A percentile compares a stretch with the other conserved stretches of the same genome.
Conservation (phyloP, 1,284 basidiomycete genomes). For the Ceratobasidium papillatum region DNA sequence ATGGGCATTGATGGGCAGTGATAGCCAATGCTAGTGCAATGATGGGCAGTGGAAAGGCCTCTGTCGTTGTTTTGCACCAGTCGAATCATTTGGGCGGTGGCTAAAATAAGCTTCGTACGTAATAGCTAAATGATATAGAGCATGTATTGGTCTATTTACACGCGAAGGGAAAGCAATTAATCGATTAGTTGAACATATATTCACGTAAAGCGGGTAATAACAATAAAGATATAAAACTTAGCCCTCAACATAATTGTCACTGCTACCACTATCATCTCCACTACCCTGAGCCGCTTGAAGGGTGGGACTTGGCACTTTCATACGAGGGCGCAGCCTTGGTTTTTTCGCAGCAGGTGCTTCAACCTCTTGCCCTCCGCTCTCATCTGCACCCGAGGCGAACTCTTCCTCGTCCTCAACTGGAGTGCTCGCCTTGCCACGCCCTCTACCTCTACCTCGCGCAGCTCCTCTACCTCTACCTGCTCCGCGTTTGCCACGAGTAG, state of each 20-base stretch:
- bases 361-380: not conserved
- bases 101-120: too few relatives aligned
- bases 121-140: too few relatives aligned
- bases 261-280: conserved; percentile 5
- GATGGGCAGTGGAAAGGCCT: too few relatives aligned
- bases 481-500: conserved; percentile 13
- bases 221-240: not conserved
- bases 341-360: conserved; percentile 20
- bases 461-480: conserved; percentile 25
- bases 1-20: too few relatives aligned
- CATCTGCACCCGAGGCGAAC: conserved; percentile 5
- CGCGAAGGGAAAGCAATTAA: not conserved
- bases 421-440: conserved; percentile 20
- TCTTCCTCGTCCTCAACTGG: conserved; percentile 17
- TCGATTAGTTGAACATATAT: not conserved
- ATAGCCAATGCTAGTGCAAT: too few relatives aligned
- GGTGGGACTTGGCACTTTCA: conserved; percentile 32
- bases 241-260: conserved; percentile 26
- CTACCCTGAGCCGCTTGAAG: conserved; percentile 8
- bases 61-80: too few relatives aligned
- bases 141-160: too few relatives aligned
- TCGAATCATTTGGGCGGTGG: too few relatives aligned
- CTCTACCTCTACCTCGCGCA: conserved; percentile 15
- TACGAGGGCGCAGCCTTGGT: conserved; percentile 22
- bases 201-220: not conserved